These are phyloP conservation scores for Euphorbia celastroides DNA, from an alignment of 441 rosid species.

Conservation along the genomic window DNA sequence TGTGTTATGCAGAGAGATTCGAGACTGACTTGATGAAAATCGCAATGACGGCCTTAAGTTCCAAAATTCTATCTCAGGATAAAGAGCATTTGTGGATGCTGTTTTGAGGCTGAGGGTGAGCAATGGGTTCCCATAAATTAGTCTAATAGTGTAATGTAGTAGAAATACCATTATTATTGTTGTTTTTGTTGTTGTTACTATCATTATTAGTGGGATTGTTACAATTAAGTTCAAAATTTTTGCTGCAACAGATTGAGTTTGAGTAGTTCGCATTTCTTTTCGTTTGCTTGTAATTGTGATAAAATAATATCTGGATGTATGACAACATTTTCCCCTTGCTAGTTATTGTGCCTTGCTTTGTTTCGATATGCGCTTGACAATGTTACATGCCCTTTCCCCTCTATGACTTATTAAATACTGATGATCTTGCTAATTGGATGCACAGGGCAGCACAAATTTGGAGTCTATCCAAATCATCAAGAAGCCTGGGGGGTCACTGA, in stretches of 20 bases:
- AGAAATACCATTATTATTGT: too few species aligned
- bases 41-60: conserved; percentile 88
- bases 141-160: too few species aligned
- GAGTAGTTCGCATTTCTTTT: not conserved
- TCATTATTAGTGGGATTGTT: not conserved
- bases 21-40: conserved; percentile 81
- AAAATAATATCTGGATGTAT: not conserved
- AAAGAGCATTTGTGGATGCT: conserved; percentile 97
- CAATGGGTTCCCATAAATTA: not conserved
- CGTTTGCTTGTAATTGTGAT: not conserved
- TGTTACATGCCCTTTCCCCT: not conserved
- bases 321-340: too few species aligned
- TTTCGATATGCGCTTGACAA: not conserved
- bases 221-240: not conserved
- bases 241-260: not conserved
- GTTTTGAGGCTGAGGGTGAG: conserved; percentile 87
- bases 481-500: conserved; percentile 91
- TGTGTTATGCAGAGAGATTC: conserved; percentile 65
- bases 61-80: conserved; percentile 90
- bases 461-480: conserved; percentile 92
- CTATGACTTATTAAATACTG: not conserved
- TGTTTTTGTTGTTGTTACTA: too few species aligned
- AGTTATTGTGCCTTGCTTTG: not conserved
- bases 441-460: conserved; percentile 90
- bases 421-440: conserved; percentile 11